Percentiles rank a stretch among this genome's conserved stretches.
phyloP scores from a whole-genome alignment of 306 rosid species.

The Trifolium repens region DNA sequence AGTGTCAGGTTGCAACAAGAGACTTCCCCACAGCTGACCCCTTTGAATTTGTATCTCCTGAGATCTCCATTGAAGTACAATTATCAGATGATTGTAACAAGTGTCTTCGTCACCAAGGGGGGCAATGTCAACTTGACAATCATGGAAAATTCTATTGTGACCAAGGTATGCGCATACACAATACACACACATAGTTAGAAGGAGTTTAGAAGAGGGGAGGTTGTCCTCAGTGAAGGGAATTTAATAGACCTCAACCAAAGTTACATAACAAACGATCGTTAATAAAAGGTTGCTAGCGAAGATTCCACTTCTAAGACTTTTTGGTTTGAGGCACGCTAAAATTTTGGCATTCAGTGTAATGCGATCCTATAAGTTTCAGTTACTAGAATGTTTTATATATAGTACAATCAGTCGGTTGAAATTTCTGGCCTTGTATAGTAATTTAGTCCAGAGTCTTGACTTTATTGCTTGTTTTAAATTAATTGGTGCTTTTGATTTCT shows the following conservation, averaged over 20 bases:
- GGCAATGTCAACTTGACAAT: slow-evolving; percentile 35
- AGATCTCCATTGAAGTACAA: neutral
- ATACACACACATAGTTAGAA: neutral
- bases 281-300: neutral
- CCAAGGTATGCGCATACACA: slow-evolving; percentile 34
- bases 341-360: neutral
- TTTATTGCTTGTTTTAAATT: neutral
- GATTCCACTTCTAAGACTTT: no score
- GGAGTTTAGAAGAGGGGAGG: neutral
- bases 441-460: neutral
- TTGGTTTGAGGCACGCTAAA: no score
- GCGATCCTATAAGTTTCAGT: neutral
- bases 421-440: neutral
- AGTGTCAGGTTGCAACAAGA: slow-evolving; percentile 18
- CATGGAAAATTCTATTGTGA: slow-evolving; percentile 6
- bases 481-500: neutral
- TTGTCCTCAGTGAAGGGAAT: neutral
- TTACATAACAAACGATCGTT: neutral
- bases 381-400: neutral
- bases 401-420: neutral
- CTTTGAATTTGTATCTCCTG: slow-evolving; percentile 14
- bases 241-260: neutral
- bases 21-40: neutral
- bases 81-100: slow-evolving; percentile 23
- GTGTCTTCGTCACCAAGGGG: slow-evolving; percentile 9